Base-by-base conservation (phyloP, 352 stramenopile species). In the Phytophthora podocarpi region DNA sequence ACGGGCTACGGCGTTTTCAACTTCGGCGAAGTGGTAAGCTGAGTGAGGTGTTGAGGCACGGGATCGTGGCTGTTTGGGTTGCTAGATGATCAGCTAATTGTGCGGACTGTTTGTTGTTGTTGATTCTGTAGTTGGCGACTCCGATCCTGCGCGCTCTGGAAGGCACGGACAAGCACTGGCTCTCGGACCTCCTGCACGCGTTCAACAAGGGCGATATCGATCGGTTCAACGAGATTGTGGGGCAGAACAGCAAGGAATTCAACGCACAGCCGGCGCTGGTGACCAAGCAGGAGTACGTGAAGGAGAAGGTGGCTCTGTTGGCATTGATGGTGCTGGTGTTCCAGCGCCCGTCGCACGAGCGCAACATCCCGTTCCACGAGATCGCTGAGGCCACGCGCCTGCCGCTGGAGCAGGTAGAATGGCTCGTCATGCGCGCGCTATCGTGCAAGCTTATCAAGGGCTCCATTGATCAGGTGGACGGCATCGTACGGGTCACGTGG, bases 251-350 rank as follows among this genome's bases (percentile, higher is more conserved):
- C 41, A 78, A 85, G 70, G 81, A 92, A 20, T 95, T 98, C 67
- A 80, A 91, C 56, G 72, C 84, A 10, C 71, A 99, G 74, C 94
- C 96, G 5, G 96, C 93, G 6, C 77, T 99, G 16, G 86, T 94
- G n/a, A 96, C 82, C 64, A 95, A 96, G 55, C 82, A 88, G n/a
- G 85, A 93, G 27, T 97, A 98, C 53, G 86, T 99, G 42, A 97
- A 98, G 71, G 96, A 99, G 79, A 99, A 99, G 73, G 96, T 99
- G 37, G 96, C 95, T 26, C 78, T 99, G 10, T 71, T 99, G 53
- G 95, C 94, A 27, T 76, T 99, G 51, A 98, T 99, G 77, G 89
- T 98, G 61, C 89, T 99, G 63, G 85, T 99, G 23, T 99, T 99
- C 80, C 87, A 98, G 72, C 84, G 93, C 53, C 93, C 94, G 26